Evolutionary conservation across 192 early-diverging fungal species (phyloP).

Genomic region (Umbelopsis vinacea): DNA sequence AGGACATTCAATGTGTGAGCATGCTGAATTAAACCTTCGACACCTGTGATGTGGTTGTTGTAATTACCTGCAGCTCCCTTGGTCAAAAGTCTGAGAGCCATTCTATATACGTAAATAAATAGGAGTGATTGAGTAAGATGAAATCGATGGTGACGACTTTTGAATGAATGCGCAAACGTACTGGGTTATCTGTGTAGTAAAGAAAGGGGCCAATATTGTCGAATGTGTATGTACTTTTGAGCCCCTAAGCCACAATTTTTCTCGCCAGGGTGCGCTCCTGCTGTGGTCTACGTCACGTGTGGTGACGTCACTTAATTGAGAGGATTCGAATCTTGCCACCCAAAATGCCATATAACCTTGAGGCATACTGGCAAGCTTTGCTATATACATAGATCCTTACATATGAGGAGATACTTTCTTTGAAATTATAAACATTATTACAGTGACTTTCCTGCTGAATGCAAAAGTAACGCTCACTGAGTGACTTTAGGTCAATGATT

Average conservation of each 20-base stretch:
- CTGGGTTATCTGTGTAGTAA: conserved; percentile 20
- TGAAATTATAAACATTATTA: too few relatives aligned
- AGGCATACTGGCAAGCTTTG: too few relatives aligned
- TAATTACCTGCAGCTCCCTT: conserved; percentile 41
- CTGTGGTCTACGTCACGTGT: too few relatives aligned
- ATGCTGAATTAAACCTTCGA: not conserved
- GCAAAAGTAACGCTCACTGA: too few relatives aligned
- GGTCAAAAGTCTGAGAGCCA: conserved; percentile 45
- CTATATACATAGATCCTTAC: too few relatives aligned
- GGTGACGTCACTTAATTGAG: too few relatives aligned
- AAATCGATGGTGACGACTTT: not conserved
- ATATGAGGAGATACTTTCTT: too few relatives aligned
- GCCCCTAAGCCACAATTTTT: conserved; percentile 14
- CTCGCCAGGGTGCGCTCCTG: not conserved
- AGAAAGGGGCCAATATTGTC: conserved; percentile 13
- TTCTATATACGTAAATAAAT: conserved; percentile 17
- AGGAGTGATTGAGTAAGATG: not conserved
- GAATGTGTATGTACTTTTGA: conserved; percentile 23
- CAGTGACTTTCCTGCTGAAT: too few relatives aligned
- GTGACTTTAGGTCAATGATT: too few relatives aligned
- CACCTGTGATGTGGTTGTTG: not conserved
- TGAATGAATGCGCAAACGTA: not conserved
- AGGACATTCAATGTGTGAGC: not conserved
- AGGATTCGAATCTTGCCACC: too few relatives aligned
- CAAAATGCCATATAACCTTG: too few relatives aligned